phyloP scores from a whole-genome alignment of 345 rosid species.

The Conringia planisiliqua region DNA sequence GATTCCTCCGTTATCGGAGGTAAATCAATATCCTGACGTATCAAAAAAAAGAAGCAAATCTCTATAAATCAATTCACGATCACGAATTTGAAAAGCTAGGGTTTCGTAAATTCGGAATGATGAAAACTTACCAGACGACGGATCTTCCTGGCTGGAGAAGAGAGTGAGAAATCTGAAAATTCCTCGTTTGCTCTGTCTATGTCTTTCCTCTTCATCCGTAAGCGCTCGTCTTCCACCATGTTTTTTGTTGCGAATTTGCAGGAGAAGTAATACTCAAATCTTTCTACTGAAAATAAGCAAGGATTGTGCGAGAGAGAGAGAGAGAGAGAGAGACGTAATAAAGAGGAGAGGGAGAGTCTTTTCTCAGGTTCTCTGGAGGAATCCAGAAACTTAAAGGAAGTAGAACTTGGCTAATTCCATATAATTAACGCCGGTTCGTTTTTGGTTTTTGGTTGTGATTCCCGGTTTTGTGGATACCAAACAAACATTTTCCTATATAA shows the following conservation, averaged over 20 bases:
- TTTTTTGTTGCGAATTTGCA: not conserved
- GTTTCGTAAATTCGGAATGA: not conserved
- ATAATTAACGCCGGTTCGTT: too few relatives aligned
- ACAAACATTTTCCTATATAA: too few relatives aligned
- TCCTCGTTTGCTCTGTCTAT: slow-evolving; percentile 64
- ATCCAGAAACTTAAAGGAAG: too few relatives aligned
- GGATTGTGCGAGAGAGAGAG: not conserved
- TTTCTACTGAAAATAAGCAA: not conserved
- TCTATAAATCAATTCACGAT: not conserved
- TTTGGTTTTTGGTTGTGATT: too few relatives aligned
- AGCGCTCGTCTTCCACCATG: not conserved
- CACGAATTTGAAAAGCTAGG: not conserved
- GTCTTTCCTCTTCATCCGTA: slow-evolving; percentile 49
- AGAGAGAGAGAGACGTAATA: too few relatives aligned
- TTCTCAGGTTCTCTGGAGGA: too few relatives aligned
- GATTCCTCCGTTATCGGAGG: slow-evolving; percentile 65
- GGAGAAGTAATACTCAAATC: not conserved
- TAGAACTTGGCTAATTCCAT: too few relatives aligned
- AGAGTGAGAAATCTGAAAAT: slow-evolving; percentile 73
- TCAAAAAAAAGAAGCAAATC: not conserved
- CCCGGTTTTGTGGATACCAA: too few relatives aligned
- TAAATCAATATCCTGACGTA: slow-evolving; percentile 46
- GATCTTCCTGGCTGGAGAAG: slow-evolving; percentile 74
- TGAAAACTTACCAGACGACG: slow-evolving; percentile 61
- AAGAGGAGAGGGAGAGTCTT: too few relatives aligned